Evolutionary conservation across 148 eudicot genomes (phyloP).

Genomic region (Chenopodium album): DNA sequence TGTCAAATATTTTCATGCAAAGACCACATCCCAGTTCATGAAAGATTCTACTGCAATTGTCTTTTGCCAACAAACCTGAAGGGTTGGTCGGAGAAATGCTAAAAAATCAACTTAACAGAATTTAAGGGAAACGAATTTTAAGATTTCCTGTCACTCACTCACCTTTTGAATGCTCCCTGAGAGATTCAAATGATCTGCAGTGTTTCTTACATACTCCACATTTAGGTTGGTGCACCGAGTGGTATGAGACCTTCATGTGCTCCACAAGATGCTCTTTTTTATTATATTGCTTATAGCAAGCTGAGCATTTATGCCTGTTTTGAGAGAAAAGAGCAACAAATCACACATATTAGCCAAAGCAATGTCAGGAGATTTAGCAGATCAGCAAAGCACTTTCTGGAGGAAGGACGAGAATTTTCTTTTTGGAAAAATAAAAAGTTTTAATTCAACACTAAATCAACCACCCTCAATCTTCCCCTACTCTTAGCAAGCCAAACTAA

Average conservation of each 20-base stretch:
- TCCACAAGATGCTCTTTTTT: constrained; percentile 73
- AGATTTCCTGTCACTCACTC: constrained; percentile 4
- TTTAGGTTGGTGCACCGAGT: constrained; percentile 73
- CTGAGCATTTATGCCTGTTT: constrained; percentile 65
- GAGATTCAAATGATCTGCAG: constrained; percentile 71
- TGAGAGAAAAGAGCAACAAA: background rate
- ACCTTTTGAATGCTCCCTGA: constrained; percentile 72
- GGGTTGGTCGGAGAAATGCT: constrained; percentile 12
- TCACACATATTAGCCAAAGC: background rate
- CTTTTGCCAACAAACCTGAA: constrained; percentile 60
- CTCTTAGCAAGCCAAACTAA: background rate
- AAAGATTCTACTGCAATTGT: constrained; percentile 49
- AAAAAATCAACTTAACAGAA: background rate
- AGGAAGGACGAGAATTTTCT: background rate
- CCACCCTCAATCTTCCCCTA: background rate
- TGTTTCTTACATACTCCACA: constrained; percentile 73
- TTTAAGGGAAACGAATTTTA: too few relatives aligned
- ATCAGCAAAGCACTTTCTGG: background rate
- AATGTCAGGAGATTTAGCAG: background rate
- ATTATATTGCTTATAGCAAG: constrained; percentile 78
- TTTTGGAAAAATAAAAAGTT: background rate
- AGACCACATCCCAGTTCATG: constrained; percentile 56
- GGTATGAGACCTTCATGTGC: constrained; percentile 67
- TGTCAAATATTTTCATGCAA: constrained; percentile 58
- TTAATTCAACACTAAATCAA: background rate